Evolutionary conservation across 768 basidiomycete species (phyloP), one percentile per base, ranked within the genome.

Genomic region (Rhodotorula diobovata): DNA sequence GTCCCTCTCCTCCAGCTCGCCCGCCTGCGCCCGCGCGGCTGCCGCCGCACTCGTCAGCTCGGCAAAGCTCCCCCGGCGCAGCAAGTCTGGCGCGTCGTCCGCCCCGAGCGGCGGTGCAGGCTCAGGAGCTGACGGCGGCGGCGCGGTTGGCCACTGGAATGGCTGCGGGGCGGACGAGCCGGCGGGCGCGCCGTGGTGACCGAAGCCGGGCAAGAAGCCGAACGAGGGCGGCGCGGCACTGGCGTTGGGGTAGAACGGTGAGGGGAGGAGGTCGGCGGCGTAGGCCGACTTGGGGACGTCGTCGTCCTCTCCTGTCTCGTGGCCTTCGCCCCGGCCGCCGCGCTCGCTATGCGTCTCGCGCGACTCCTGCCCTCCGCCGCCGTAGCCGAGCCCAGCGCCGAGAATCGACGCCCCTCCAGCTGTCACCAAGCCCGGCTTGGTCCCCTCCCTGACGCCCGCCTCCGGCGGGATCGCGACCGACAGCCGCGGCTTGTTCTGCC

Each of bases 231-330:
- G 32, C 37, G 18, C 20, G 41, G 21, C 11, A 2, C 25, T 2
- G 39, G 20, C 25, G 48, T 55, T 41, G 43, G 66, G 66, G 67
- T 62, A 71, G 67, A 75, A 75, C 1, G 64, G 61, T 4, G 73
- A 71, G 8, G 73, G 67, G 14, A 75, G 61, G 18, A 75, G 55
- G 51, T 75, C 70, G 25, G 63, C 50, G 10, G 73, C 73, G 56
- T 65, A 74, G 6, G 69, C 69, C 2, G 67, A 63, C n/a, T 46
- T 39, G 66, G 70, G 61, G 4, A 30, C 7, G 23, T 8, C 9
- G 25, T 23, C 23, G 23, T 50, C 48, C 25, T 25, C 23, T 5
- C 45, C 45, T 4, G 16, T 16, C 48, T 50, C 48, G 48, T 0
- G n/a, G 16, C 0, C 16, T 11, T n/a, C 55, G 51, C n/a, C 48